Percentiles rank a stretch among this genome's conserved stretches.
Conservation (phyloP, 306 rosid species). For the cucumber (Cucumis sativus) region DNA sequence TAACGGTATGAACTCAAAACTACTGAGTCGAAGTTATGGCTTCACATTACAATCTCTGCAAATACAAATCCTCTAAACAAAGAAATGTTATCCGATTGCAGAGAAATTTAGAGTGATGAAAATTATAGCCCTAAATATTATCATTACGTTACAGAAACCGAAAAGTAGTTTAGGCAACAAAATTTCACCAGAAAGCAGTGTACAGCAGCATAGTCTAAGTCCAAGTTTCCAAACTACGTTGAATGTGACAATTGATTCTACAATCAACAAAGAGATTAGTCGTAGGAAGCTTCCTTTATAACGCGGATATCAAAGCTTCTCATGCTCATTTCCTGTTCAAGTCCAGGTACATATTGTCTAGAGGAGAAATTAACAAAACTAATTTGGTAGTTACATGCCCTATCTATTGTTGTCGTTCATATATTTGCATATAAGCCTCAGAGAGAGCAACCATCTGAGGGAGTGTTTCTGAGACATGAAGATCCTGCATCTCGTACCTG, state of each 20-base stretch:
- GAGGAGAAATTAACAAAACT: neutral
- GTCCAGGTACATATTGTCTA: neutral
- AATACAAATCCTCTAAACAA: neutral
- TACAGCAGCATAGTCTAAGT: neutral
- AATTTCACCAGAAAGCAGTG: neutral
- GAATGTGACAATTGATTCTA: neutral
- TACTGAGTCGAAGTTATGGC: neutral
- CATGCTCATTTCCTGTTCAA: neutral
- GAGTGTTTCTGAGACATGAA: slow-evolving; percentile 85
- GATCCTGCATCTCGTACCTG: slow-evolving; percentile 97
- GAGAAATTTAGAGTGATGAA: neutral
- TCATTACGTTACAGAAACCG: neutral
- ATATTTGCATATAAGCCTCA: slow-evolving; percentile 90
- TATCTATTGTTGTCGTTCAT: slow-evolving; percentile 68
- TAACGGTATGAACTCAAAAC: too few relatives aligned
- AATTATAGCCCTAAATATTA: neutral
- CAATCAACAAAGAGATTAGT: neutral
- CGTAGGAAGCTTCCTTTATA: neutral
- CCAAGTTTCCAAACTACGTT: neutral
- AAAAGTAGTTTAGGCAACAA: neutral
- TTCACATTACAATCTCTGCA: neutral
- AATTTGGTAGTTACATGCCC: neutral
- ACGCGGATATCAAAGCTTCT: neutral
- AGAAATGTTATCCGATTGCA: neutral
- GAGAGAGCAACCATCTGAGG: slow-evolving; percentile 97